Evolutionary conservation across 148 eudicot genomes (phyloP).

Genomic region (Pharnaceum exiguum): DNA sequence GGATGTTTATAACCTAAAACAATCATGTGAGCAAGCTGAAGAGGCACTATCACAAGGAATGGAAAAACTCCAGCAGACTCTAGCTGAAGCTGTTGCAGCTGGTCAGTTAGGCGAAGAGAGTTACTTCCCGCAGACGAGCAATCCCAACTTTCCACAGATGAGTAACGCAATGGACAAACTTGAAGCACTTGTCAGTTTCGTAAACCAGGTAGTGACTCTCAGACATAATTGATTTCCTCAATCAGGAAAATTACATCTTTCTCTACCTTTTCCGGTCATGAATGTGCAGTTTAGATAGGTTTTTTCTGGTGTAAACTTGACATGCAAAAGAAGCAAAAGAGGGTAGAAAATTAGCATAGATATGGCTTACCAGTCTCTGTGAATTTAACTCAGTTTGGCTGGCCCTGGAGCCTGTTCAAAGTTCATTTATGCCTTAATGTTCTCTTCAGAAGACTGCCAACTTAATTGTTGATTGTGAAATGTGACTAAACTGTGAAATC

Average conservation of each 20-base stretch:
- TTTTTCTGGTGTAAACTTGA: too few relatives aligned
- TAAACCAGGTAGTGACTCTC: constrained; percentile 59
- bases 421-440: too few relatives aligned
- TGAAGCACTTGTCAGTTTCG: constrained; percentile 68
- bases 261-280: neutral
- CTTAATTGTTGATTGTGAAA: too few relatives aligned
- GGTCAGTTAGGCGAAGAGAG: constrained; percentile 58
- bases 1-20: constrained; percentile 50
- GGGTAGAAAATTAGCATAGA: neutral
- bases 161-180: constrained; percentile 62
- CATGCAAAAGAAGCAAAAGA: neutral
- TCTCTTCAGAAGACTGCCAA: too few relatives aligned
- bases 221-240: neutral
- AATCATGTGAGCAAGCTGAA: constrained; percentile 88
- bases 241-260: neutral
- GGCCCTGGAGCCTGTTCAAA: too few relatives aligned
- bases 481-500: too few relatives aligned
- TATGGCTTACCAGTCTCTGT: too few relatives aligned
- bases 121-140: constrained; percentile 51
- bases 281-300: too few relatives aligned
- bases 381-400: neutral
- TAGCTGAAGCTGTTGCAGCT: constrained; percentile 58
- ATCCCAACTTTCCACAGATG: constrained; percentile 60
- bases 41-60: constrained; percentile 89
- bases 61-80: constrained; percentile 70